Percentiles rank a stretch among this genome's conserved stretches.
phyloP scores from a whole-genome alignment of 768 basidiomycete genomes.

The Aureoboletus auriporus region DNA sequence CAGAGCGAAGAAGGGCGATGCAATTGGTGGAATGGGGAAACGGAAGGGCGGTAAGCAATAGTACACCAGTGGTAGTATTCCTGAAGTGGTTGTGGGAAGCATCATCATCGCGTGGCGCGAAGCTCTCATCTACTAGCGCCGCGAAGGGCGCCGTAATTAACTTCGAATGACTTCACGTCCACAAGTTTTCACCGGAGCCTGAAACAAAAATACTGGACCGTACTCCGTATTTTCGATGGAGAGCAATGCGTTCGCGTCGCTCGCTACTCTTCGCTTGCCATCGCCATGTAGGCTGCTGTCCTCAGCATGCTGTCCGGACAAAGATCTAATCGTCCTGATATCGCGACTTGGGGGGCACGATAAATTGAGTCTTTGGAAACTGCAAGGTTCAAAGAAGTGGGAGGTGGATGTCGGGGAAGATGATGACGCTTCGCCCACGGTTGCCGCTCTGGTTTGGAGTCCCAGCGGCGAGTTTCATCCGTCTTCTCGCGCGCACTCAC shows the following conservation, averaged over 20 bases:
- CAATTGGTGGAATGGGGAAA: slow-evolving; percentile 49
- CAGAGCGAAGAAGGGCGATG: slow-evolving; percentile 60
- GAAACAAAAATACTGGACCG: neutral
- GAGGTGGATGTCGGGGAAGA: slow-evolving; percentile 63
- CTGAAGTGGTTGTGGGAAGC: slow-evolving; percentile 21
- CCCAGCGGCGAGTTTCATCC: slow-evolving; percentile 58
- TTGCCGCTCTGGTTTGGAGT: slow-evolving; percentile 71
- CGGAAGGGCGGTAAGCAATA: slow-evolving; percentile 39
- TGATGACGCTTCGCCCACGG: slow-evolving; percentile 41
- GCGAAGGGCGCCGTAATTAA: slow-evolving; percentile 20
- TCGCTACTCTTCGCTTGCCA: slow-evolving; percentile 56
- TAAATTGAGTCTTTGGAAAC: slow-evolving; percentile 74
- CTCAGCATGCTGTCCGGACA: slow-evolving; percentile 80
- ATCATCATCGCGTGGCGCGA: slow-evolving; percentile 25
- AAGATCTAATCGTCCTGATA: slow-evolving; percentile 69
- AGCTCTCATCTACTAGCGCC: slow-evolving; percentile 10
- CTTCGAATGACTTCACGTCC: slow-evolving; percentile 14
- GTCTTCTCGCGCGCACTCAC: neutral
- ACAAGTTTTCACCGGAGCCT: slow-evolving; percentile 7
- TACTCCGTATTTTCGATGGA: slow-evolving; percentile 30
- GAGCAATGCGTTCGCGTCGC: slow-evolving; percentile 46
- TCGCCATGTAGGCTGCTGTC: slow-evolving; percentile 53
- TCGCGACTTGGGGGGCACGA: slow-evolving; percentile 66
- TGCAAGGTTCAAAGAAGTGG: slow-evolving; percentile 78
- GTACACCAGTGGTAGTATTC: neutral